Percentiles rank a stretch among this genome's conserved stretches.
phyloP scores from a whole-genome alignment of 768 basidiomycete species.

The Tricholoma flavovirens region DNA sequence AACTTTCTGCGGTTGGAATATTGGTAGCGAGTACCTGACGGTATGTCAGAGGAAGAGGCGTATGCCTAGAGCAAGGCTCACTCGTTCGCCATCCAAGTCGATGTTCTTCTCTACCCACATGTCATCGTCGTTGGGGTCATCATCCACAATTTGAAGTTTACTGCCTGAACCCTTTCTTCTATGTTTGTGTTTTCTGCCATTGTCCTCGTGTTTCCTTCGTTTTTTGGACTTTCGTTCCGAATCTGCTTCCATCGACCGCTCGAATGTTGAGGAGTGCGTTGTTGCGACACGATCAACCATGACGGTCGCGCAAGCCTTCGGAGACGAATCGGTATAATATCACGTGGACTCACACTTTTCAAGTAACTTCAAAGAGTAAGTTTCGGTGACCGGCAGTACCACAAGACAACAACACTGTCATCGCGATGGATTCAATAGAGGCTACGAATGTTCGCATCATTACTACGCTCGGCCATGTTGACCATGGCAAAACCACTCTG shows the following conservation, averaged over 20 bases:
- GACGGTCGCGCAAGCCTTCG: too few relatives aligned
- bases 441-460: slow-evolving; percentile 62
- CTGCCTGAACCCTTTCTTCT: slow-evolving; percentile 39
- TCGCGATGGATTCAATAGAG: slow-evolving; percentile 31
- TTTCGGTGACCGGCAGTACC: too few relatives aligned
- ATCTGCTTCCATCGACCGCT: slow-evolving; percentile 26
- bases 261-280: slow-evolving; percentile 25
- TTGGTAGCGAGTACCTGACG: slow-evolving; percentile 57
- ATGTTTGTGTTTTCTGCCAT: slow-evolving; percentile 32
- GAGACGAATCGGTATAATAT: slow-evolving; percentile 8
- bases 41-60: slow-evolving; percentile 8
- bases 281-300: slow-evolving; percentile 12
- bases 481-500: slow-evolving; percentile 94
- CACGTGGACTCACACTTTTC: slow-evolving; percentile 15
- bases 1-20: slow-evolving; percentile 71
- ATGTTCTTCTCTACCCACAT: slow-evolving; percentile 90
- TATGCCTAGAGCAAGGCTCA: slow-evolving; percentile 29
- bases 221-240: slow-evolving; percentile 48
- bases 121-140: slow-evolving; percentile 67
- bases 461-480: slow-evolving; percentile 85
- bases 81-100: slow-evolving; percentile 68
- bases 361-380: too few relatives aligned
- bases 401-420: too few relatives aligned
- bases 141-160: slow-evolving; percentile 53
- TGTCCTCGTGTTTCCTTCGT: slow-evolving; percentile 45